These are phyloP conservation scores for Kuraishia piskuri DNA, from an alignment of 805 yeast species.

Conservation along the genomic window DNA sequence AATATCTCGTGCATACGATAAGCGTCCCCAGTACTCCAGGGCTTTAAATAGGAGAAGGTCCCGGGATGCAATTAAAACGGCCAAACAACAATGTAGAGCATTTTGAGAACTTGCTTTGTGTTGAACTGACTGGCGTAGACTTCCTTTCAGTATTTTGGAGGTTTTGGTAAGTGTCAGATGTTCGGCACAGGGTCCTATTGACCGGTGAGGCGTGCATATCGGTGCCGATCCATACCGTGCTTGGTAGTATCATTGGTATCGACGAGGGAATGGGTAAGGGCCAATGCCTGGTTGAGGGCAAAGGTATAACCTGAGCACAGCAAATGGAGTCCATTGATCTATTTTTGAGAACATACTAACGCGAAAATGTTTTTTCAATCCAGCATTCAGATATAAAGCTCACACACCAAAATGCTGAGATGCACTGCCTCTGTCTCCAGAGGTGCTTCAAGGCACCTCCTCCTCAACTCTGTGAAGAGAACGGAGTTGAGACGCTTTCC, in stretches of 20 bases:
- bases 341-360: background rate
- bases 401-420: background rate
- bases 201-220: background rate
- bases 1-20: background rate
- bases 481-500: background rate
- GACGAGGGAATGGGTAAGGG: too few species aligned
- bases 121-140: background rate
- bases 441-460: background rate
- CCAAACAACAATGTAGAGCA: background rate
- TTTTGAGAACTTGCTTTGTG: background rate
- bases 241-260: background rate
- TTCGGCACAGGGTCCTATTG: background rate
- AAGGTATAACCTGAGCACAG: background rate
- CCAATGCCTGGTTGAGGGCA: background rate
- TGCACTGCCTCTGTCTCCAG: background rate
- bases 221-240: background rate
- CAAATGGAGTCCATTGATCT: background rate
- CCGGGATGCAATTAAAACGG: background rate
- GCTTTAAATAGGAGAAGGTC: background rate
- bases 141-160: background rate
- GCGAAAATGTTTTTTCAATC: too few species aligned
- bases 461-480: background rate
- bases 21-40: background rate
- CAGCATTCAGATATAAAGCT: background rate
- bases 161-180: background rate